These are phyloP conservation scores for Metarhizium anisopliae DNA, from an alignment of 2,329 filamentous ascomycete genomes.

Conservation along the genomic window DNA sequence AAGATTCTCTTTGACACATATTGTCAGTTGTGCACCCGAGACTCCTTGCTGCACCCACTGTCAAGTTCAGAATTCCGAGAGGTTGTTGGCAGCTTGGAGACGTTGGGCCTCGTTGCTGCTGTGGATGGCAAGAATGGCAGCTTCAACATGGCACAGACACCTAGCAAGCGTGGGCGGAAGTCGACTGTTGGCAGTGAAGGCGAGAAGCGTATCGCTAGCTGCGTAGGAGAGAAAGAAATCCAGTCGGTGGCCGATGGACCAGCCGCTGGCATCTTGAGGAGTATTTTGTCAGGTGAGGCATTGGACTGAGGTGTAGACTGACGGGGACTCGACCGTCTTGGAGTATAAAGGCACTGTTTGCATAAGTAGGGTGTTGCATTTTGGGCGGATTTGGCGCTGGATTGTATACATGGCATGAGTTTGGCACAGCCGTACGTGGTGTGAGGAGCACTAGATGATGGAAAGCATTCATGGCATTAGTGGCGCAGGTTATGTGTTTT, in stretches of 20 bases:
- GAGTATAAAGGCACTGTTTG: background rate
- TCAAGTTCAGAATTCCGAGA: slow-evolving; percentile 91
- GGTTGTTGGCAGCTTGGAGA: slow-evolving; percentile 82
- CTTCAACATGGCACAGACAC: slow-evolving; percentile 56
- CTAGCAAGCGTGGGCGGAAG: slow-evolving; percentile 59
- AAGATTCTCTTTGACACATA: slow-evolving; percentile 82
- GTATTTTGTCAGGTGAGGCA: slow-evolving; percentile 52
- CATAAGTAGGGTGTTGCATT: background rate
- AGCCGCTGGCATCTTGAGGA: slow-evolving; percentile 51
- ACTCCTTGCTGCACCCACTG: slow-evolving; percentile 82
- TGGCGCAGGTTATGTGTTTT: background rate
- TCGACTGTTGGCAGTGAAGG: slow-evolving; percentile 48
- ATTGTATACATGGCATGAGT: background rate
- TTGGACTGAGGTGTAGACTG: slow-evolving; percentile 34
- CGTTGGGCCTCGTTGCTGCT: slow-evolving; percentile 66
- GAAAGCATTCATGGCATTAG: background rate
- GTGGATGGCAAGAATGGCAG: slow-evolving; percentile 63
- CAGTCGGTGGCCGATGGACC: slow-evolving; percentile 57
- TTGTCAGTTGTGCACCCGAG: slow-evolving; percentile 69
- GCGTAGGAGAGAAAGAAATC: slow-evolving; percentile 72
- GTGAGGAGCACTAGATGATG: too few species aligned
- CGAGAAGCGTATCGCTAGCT: slow-evolving; percentile 71
- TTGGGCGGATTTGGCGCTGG: background rate
- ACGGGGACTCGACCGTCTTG: background rate
- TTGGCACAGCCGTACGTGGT: background rate